These are phyloP conservation scores for Hirsutella minnesotensis DNA, from an alignment of 2,329 filamentous ascomycete species.

Conservation along the genomic window DNA sequence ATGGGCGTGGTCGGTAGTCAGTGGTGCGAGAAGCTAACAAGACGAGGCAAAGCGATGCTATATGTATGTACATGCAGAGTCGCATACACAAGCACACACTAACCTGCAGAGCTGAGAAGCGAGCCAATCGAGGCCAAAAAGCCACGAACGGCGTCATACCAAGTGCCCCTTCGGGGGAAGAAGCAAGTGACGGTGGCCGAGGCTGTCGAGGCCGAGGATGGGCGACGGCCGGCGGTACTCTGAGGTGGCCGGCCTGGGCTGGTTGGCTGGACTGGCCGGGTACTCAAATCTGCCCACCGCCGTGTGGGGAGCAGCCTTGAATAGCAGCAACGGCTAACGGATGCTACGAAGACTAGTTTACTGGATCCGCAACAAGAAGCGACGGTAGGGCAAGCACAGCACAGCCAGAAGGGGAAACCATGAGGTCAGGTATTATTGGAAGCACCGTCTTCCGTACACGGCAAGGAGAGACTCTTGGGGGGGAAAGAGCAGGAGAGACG, in stretches of 20 bases:
- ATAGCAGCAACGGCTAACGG: background rate
- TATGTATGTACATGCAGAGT: background rate
- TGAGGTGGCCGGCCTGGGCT: no score
- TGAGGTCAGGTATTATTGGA: background rate
- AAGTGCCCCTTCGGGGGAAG: background rate
- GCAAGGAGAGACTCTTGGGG: background rate
- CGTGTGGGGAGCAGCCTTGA: no score
- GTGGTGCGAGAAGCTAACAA: background rate
- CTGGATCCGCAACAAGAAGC: no score
- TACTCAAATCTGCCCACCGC: no score
- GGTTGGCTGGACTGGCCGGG: background rate
- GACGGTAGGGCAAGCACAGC: background rate
- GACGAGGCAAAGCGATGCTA: background rate
- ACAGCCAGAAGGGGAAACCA: background rate
- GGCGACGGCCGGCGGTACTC: background rate
- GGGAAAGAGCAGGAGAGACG: background rate
- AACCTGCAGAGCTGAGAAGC: background rate
- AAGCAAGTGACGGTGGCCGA: background rate
- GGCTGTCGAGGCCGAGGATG: background rate
- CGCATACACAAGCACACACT: background rate
- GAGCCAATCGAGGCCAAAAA: background rate
- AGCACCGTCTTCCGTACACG: background rate
- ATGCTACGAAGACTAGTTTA: background rate
- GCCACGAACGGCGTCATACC: background rate
- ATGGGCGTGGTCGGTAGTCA: background rate